A percentile compares a stretch with the other conserved stretches of the same genome.
Evolutionary conservation across 139 green algal genomes (phyloP).

Genomic region (Coelastrella sp.): DNA sequence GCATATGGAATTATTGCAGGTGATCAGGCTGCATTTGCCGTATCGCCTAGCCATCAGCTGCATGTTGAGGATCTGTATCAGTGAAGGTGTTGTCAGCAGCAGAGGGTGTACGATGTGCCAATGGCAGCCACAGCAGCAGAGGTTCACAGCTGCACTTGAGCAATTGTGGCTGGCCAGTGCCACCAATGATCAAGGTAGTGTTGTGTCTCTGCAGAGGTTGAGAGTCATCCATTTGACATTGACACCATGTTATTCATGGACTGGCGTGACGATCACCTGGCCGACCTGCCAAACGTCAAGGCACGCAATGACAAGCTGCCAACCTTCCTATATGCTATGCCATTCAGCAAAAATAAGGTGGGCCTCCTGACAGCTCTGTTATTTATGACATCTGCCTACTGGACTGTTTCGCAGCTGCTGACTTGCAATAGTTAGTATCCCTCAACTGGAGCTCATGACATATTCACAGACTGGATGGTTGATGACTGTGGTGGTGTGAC

Average conservation of each 20-base stretch:
- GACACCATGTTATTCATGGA: conserved; percentile 99
- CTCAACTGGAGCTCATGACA: background rate
- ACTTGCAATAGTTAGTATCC: background rate
- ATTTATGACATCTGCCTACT: conserved; percentile 66
- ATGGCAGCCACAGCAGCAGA: background rate
- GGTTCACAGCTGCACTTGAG: background rate
- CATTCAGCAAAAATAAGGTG: conserved; percentile 87
- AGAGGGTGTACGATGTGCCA: background rate
- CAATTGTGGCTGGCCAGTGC: background rate
- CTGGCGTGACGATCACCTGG: conserved; percentile 95
- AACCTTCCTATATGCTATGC: conserved; percentile 99
- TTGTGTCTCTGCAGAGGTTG: conserved; percentile 69
- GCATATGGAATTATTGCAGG: conserved; percentile 94
- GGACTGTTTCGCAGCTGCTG: background rate
- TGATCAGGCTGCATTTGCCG: background rate
- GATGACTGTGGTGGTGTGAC: background rate
- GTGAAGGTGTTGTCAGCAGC: conserved; percentile 48
- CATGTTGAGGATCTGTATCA: conserved; percentile 94
- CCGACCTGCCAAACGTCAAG: conserved; percentile 67
- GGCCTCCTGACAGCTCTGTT: conserved; percentile 46
- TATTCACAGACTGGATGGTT: background rate
- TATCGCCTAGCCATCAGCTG: conserved; percentile 57
- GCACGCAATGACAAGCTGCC: conserved; percentile 76
- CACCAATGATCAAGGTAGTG: background rate
- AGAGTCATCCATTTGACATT: conserved; percentile 90